phyloP scores from a whole-genome alignment of 208 protist genomes.

The Crithidia thermophila region DNA sequence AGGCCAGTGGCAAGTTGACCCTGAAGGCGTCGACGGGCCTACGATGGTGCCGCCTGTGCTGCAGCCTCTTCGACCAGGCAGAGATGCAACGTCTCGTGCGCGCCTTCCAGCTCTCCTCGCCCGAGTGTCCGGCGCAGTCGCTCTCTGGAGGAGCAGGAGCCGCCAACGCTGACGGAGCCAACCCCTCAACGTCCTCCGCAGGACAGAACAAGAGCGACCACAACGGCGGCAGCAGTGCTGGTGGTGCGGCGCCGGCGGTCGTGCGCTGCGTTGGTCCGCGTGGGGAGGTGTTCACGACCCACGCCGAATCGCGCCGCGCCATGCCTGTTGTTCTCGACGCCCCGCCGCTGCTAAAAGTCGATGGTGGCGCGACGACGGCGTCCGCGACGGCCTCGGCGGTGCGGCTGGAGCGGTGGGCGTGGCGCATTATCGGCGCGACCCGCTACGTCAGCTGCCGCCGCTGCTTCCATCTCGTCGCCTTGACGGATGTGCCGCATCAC shows the following conservation, averaged over 20 bases:
- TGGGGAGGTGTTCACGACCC: conserved; percentile 64
- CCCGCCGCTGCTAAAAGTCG: conserved; percentile 10
- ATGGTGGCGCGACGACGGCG: conserved; percentile 1
- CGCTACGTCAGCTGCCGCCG: conserved; percentile 52
- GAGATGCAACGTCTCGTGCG: conserved; percentile 43
- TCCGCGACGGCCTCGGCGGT: conserved; percentile 20
- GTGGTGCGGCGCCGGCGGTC: neutral
- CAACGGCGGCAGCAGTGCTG: neutral
- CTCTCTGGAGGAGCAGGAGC: neutral
- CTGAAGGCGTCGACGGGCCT: conserved; percentile 26
- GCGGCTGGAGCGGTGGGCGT: conserved; percentile 70
- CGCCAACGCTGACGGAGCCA: neutral
- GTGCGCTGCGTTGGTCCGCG: conserved; percentile 42
- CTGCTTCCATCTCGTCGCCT: conserved; percentile 53
- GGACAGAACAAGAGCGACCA: neutral
- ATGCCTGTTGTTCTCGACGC: conserved; percentile 24
- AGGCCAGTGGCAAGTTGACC: neutral
- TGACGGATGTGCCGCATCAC: conserved; percentile 52
- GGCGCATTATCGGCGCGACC: conserved; percentile 62
- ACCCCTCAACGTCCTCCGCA: neutral
- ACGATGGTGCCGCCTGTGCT: conserved; percentile 74
- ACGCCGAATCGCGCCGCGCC: conserved; percentile 40
- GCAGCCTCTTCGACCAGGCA: conserved; percentile 49
- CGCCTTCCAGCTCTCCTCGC: conserved; percentile 23
- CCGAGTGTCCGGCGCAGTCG: conserved; percentile 18